Percentiles rank a stretch among this genome's conserved stretches.
Conservation (phyloP, 352 stramenopile genomes). For the Pythium inflatum region DNA sequence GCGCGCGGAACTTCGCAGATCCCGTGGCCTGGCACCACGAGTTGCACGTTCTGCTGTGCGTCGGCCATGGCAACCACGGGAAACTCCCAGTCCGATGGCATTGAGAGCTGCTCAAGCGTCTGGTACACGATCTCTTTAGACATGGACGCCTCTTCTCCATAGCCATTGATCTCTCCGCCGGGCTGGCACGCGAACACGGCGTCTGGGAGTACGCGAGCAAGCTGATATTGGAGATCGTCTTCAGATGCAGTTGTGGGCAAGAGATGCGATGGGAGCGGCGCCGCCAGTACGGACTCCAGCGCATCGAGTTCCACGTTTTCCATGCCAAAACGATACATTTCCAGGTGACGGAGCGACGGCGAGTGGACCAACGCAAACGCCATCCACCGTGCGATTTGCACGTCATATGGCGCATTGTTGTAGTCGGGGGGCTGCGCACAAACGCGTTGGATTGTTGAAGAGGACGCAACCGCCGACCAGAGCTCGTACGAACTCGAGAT, state of each 20-base stretch:
- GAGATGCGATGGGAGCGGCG: neutral
- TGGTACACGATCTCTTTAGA: neutral
- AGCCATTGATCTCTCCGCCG: neutral
- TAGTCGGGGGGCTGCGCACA: neutral
- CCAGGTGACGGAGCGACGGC: neutral
- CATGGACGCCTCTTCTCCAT: neutral
- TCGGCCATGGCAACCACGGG: neutral
- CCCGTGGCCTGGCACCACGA: slow-evolving; percentile 1
- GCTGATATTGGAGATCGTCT: no score
- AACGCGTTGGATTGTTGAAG: neutral
- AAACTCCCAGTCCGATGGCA: neutral
- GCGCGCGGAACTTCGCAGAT: neutral
- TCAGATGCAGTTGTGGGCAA: neutral
- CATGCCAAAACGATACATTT: neutral
- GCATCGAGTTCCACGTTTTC: neutral
- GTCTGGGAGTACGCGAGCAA: neutral
- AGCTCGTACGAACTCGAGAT: slow-evolving; percentile 2
- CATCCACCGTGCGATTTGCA: neutral
- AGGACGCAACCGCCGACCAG: neutral
- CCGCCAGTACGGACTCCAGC: neutral
- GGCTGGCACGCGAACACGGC: neutral
- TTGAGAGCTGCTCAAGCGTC: neutral
- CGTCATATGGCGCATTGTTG: neutral
- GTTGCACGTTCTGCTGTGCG: neutral
- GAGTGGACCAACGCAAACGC: neutral